Base-by-base conservation (phyloP, 257 asterid species). In the Rauvolfia tetraphylla region DNA sequence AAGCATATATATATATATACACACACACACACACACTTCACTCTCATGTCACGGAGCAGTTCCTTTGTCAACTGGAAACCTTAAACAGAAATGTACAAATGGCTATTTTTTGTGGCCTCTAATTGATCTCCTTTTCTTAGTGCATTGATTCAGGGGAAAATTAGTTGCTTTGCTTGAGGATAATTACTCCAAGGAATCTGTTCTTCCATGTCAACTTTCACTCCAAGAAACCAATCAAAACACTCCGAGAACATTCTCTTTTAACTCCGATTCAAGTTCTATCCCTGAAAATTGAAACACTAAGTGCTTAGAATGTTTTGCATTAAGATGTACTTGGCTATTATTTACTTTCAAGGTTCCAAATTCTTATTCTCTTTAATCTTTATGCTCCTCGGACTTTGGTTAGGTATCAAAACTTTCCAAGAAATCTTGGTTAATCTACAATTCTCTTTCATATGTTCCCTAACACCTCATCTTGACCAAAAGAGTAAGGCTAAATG, bases 181-280 rank as follows among this genome's bases (percentile, higher is more conserved):
- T 46, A 38, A 51, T 48, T 41, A 57, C 78, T 71, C 78, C 73
- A 74, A 71, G 71, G 88, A 89, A 87, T 87, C 61, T 73, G 81
- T 84, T 85, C 88, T 77, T 69, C 66, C 41, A 36, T 73, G 33
- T 70, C 79, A 76, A 51, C 80, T 75, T 78, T 17, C 58, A 76
- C 85, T 73, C 85, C 81, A 82, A 85, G 79, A 74, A 75, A 75
- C 75, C 39, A 53, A 80, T 56, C 49, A 74, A 1, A 54, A 39
- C n/a, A 34, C 70, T 31, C 70, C 25, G 29, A 61, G 48, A 58
- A 53, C 75, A 65, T 78, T 66, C 71, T 76, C 68, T 65, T 68
- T 2, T 18, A 73, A 27, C 38, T 59, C 34, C 73, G 71, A 59
- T 74, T 71, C 81, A 54, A 72, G 39, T 75, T 61, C 77, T 67